Evolutionary conservation across 208 protist species (phyloP).

Genomic region (Acanthamoeba healyi): DNA sequence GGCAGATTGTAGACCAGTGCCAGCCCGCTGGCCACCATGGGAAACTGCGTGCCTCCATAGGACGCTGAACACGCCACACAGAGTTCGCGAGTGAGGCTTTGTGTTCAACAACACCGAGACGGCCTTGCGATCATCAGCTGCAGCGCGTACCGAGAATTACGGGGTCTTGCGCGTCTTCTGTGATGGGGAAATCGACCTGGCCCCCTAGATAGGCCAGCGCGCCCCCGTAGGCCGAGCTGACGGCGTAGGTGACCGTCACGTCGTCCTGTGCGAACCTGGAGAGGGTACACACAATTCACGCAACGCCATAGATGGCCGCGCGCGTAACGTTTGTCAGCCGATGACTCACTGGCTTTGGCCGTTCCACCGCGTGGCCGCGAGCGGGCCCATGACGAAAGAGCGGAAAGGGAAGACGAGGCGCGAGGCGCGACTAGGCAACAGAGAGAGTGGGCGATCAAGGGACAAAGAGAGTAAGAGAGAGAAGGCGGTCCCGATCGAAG

Average conservation of each 20-base stretch:
- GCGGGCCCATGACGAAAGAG: too few species aligned
- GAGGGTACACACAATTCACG: not conserved
- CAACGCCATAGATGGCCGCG: too few species aligned
- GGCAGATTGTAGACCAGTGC: conserved; percentile 11
- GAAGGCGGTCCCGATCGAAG: too few species aligned
- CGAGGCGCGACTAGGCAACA: too few species aligned
- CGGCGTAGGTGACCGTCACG: not conserved
- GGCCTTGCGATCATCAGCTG: too few species aligned
- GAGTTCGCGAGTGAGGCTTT: not conserved
- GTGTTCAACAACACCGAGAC: not conserved
- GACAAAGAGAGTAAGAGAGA: not conserved
- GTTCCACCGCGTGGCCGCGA: too few species aligned
- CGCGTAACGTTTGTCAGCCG: too few species aligned
- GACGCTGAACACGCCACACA: not conserved
- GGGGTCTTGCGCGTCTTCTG: not conserved
- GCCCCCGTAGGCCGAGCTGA: not conserved
- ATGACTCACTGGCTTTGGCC: too few species aligned
- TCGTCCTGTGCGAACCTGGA: not conserved
- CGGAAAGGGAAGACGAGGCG: too few species aligned
- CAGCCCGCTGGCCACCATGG: not conserved
- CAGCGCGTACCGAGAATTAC: too few species aligned
- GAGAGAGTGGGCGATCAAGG: not conserved
- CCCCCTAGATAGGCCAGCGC: not conserved
- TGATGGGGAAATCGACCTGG: conserved; percentile 4
- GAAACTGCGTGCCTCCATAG: conserved; percentile 25